Evolutionary conservation across 2,329 filamentous ascomycete genomes (phyloP), one percentile per base, ranked within the genome.

Genomic region (Xylariaceae sp.): DNA sequence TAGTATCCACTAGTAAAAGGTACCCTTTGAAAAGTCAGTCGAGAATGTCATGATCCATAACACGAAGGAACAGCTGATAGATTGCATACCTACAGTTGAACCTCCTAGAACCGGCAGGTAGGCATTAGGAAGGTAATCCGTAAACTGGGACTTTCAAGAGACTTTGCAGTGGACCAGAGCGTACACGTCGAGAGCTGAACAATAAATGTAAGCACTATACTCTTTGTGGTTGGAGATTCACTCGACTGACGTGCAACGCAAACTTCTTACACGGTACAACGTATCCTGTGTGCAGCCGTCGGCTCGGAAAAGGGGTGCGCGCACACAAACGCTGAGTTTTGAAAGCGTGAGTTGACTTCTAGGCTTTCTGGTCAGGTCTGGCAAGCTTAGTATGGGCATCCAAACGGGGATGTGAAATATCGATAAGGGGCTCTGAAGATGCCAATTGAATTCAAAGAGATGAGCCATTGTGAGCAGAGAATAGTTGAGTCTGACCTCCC

Each of bases 201-300:
- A 59, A 58, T 62, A 58, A 53, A 59, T 57, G 64, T 65, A 65
- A 65, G 64, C 64, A 48, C 64, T 65, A 65, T 55, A 55, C 59
- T 62, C 48, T 49, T 59, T 62, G 58, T 47, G 53, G 54, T 8
- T 50, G 54, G 54, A 59, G 54, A 59, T 62, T 62, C 57, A 56
- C 55, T 59, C 49, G 44, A 47, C 50, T 55, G 55, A 39, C 30
- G 34, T 13, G 52, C 53, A 55, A 65, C 56, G 55, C 56, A 56
- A 56, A 59, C 53, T 58, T 62, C 39, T 45, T n/a, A 45, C 41
- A 45, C 41, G 13, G 41, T 13, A 45, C 41, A 45, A 45, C 41
- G 13, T 45, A 45, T 6, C 9, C 37, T 45, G 10, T 54, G 53
- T 62, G 57, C 60, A 44, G 41, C 17, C 39, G 35, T 50, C 39